phyloP scores from a whole-genome alignment of 1,139 yeast species.

The Taphrina confusa region DNA sequence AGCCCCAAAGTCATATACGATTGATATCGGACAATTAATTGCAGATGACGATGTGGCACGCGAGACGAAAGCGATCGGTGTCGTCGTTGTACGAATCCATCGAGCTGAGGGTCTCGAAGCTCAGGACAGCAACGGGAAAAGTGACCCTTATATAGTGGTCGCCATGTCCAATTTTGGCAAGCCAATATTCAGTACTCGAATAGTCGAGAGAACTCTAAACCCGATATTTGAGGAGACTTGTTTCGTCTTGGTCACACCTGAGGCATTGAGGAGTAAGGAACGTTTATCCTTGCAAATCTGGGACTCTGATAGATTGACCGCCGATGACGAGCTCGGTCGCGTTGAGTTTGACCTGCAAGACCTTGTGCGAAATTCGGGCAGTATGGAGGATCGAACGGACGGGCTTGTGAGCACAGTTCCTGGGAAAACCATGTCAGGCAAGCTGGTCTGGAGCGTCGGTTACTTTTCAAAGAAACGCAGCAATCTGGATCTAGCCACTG shows the following conservation, averaged over 20 bases:
- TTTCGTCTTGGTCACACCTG: slow-evolving; percentile 27
- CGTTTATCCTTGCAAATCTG: slow-evolving; percentile 30
- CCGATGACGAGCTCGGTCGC: slow-evolving; percentile 33
- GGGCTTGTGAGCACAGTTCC: slow-evolving; percentile 21
- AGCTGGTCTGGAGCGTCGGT: slow-evolving; percentile 26
- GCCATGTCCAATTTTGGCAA: slow-evolving; percentile 26
- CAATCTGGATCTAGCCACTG: slow-evolving; percentile 14
- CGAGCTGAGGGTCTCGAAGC: slow-evolving; percentile 18
- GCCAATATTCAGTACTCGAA: slow-evolving; percentile 32
- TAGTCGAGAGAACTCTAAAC: slow-evolving; percentile 21
- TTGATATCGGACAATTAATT: slow-evolving; percentile 26
- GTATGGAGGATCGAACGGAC: slow-evolving; percentile 19
- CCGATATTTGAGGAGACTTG: slow-evolving; percentile 28
- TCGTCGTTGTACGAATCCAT: slow-evolving; percentile 19
- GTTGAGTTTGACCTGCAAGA: slow-evolving; percentile 29
- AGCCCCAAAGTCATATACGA: slow-evolving; percentile 28
- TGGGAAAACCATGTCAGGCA: slow-evolving; percentile 5
- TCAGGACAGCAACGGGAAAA: slow-evolving; percentile 18
- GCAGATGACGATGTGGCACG: slow-evolving; percentile 29
- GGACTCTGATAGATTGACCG: slow-evolving; percentile 31
- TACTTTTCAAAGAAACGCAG: slow-evolving; percentile 28
- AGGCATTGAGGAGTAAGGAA: slow-evolving; percentile 26
- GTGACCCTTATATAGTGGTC: slow-evolving; percentile 34
- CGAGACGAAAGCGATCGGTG: slow-evolving; percentile 33
- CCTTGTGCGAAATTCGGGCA: slow-evolving; percentile 21